Evolutionary conservation across 352 stramenopile species (phyloP).

Genomic region (Pythium brachiatum): DNA sequence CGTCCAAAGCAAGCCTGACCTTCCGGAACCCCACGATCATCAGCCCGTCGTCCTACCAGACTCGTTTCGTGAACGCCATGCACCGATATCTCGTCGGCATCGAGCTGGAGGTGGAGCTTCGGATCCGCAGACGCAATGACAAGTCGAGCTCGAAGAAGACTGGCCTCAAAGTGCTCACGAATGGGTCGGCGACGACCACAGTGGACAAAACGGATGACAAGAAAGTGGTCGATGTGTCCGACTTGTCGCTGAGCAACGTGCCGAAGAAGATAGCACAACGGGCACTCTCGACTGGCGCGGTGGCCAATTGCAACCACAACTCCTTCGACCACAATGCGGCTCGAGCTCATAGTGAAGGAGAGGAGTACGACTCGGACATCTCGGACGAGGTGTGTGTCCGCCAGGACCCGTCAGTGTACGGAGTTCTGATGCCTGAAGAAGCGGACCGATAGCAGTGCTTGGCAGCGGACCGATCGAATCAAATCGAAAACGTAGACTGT

Average conservation of each 20-base stretch:
- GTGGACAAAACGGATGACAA: background rate
- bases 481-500: conserved; percentile 12
- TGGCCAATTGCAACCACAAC: background rate
- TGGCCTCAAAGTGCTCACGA: background rate
- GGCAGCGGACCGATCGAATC: background rate
- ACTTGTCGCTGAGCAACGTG: background rate
- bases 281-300: conserved; percentile 13
- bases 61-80: conserved; percentile 82
- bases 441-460: conserved; percentile 15
- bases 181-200: background rate
- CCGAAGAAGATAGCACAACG: conserved; percentile 7
- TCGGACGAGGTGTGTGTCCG: conserved; percentile 24
- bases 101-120: conserved; percentile 67
- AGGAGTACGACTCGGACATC: conserved; percentile 21
- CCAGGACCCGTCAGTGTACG: conserved; percentile 13
- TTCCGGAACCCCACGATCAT: conserved; percentile 86
- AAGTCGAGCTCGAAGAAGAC: conserved; percentile 7
- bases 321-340: conserved; percentile 15
- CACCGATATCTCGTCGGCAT: conserved; percentile 81
- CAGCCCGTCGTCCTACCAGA: conserved; percentile 73
- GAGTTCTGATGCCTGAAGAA: conserved; percentile 20
- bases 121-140: conserved; percentile 48
- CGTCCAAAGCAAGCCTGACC: conserved; percentile 78
- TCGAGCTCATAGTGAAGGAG: conserved; percentile 28
- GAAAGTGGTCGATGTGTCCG: background rate